Conservation (phyloP, 2,329 filamentous ascomycete genomes). For the Calonectria pseudoreteaudii region DNA sequence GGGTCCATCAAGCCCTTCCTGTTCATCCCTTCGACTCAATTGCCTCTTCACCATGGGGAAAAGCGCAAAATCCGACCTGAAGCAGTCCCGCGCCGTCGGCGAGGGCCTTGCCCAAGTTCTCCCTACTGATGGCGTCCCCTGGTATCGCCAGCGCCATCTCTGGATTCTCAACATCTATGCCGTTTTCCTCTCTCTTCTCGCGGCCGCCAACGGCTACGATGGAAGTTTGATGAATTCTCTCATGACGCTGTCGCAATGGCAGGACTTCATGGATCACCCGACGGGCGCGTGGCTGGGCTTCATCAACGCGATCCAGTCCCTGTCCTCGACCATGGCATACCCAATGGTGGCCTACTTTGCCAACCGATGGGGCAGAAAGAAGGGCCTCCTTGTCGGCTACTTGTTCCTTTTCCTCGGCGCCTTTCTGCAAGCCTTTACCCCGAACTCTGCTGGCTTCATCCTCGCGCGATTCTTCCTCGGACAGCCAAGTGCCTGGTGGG, state of each 20-base stretch:
- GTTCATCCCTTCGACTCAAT: not conserved
- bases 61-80: not conserved
- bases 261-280: conserved; percentile 28
- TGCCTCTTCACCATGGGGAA: not conserved
- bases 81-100: conserved; percentile 16
- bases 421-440: conserved; percentile 17
- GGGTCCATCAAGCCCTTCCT: not conserved
- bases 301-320: conserved; percentile 30
- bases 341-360: conserved; percentile 28
- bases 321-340: conserved; percentile 21
- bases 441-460: conserved; percentile 20
- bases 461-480: conserved; percentile 22
- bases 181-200: conserved; percentile 16
- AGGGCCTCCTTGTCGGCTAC: conserved; percentile 22
- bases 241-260: conserved; percentile 25
- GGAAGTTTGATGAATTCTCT: conserved; percentile 17
- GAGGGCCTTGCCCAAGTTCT: conserved; percentile 27
- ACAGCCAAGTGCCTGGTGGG: conserved; percentile 16
- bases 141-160: conserved; percentile 32
- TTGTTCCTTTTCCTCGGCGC: conserved; percentile 17
- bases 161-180: conserved; percentile 26
- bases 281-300: conserved; percentile 30
- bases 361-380: conserved; percentile 29
- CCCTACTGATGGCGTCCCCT: conserved; percentile 25
- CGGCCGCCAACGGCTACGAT: conserved; percentile 27